These are phyloP conservation scores for Saposhnikovia divaricata DNA, from an alignment of 129 eudicot genomes.

Conservation along the genomic window DNA sequence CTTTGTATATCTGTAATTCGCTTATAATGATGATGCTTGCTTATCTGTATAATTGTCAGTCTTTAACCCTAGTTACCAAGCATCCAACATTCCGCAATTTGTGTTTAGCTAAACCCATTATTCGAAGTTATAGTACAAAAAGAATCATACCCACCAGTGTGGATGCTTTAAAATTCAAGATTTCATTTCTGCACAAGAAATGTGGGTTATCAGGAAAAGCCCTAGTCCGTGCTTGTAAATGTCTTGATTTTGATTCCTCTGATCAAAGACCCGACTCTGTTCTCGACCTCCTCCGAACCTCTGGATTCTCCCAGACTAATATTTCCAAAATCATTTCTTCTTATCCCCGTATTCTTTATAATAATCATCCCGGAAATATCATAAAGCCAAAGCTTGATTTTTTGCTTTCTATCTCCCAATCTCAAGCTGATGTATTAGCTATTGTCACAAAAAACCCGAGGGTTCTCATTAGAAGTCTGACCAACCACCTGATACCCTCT, in stretches of 20 bases:
- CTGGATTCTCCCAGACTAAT: neutral
- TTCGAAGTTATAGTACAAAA: neutral
- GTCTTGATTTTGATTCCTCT: neutral
- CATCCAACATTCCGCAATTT: neutral
- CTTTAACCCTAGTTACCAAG: neutral
- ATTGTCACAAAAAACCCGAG: neutral
- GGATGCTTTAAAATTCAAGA: no score
- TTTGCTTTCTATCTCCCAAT: neutral
- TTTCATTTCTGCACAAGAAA: no score
- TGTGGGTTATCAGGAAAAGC: no score
- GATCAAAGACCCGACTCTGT: neutral
- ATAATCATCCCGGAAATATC: neutral
- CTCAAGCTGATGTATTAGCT: neutral
- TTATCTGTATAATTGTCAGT: neutral
- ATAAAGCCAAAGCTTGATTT: constrained; percentile 7
- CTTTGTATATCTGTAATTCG: neutral
- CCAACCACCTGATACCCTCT: neutral
- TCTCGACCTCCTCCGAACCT: neutral
- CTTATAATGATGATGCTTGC: neutral
- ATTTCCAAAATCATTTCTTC: neutral
- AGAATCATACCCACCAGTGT: neutral
- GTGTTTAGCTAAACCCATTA: neutral
- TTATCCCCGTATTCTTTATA: neutral
- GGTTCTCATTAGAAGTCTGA: neutral
- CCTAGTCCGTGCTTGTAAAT: no score